Conservation (phyloP, 1,139 yeast genomes). For the Kurtzmaniella natalensis region DNA sequence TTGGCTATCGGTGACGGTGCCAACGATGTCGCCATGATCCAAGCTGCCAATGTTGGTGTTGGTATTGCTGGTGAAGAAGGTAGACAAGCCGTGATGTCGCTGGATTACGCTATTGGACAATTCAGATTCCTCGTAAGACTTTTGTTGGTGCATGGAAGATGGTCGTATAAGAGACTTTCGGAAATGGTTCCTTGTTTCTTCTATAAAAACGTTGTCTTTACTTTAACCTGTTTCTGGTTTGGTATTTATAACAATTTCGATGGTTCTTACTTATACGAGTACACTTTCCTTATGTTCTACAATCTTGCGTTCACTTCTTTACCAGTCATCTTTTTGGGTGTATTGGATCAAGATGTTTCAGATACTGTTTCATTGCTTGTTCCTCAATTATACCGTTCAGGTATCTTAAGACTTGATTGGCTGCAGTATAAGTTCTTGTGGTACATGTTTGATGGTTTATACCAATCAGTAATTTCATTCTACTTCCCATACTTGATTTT, state of each 20-base stretch:
- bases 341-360: slow-evolving; percentile 89
- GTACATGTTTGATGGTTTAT: slow-evolving; percentile 83
- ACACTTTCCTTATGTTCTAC: slow-evolving; percentile 87
- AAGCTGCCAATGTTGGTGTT: slow-evolving; percentile 97
- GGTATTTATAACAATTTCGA: slow-evolving; percentile 83
- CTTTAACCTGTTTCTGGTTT: slow-evolving; percentile 88
- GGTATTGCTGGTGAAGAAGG: slow-evolving; percentile 99
- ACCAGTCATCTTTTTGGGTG: slow-evolving; percentile 87
- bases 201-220: slow-evolving; percentile 86
- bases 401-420: slow-evolving; percentile 83
- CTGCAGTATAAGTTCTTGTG: slow-evolving; percentile 71
- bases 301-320: slow-evolving; percentile 92
- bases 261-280: slow-evolving; percentile 88
- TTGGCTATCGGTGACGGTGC: slow-evolving; percentile 99
- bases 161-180: slow-evolving; percentile 88
- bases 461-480: slow-evolving; percentile 81
- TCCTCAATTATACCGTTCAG: slow-evolving; percentile 86
- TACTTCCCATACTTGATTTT: slow-evolving; percentile 79
- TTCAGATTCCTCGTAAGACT: slow-evolving; percentile 78
- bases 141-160: slow-evolving; percentile 87
- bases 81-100: slow-evolving; percentile 95
- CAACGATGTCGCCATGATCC: slow-evolving; percentile 97
- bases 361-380: slow-evolving; percentile 77
- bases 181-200: slow-evolving; percentile 95
- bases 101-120: slow-evolving; percentile 96